phyloP scores from a whole-genome alignment of 805 yeast genomes.

The Candida boleticola region DNA sequence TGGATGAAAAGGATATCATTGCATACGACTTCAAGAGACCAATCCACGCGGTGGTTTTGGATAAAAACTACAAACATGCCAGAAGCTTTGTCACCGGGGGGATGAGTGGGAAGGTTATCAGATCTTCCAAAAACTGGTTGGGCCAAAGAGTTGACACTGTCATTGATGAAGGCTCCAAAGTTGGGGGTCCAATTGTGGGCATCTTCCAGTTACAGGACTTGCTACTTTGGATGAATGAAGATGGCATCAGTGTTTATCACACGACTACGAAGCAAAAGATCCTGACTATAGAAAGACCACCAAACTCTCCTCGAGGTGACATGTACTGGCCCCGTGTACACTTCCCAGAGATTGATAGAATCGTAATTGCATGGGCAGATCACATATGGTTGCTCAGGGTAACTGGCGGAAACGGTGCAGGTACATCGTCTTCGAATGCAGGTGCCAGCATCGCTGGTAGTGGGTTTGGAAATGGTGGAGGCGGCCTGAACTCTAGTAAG shows the following conservation, averaged over 20 bases:
- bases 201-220: conserved; percentile 63
- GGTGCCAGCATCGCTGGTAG: not conserved
- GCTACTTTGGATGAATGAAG: conserved; percentile 79
- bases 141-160: conserved; percentile 73
- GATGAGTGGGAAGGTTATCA: conserved; percentile 75
- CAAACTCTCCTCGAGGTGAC: conserved; percentile 62
- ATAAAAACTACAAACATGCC: conserved; percentile 59
- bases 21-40: conserved; percentile 87
- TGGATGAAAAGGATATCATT: conserved; percentile 58
- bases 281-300: conserved; percentile 54
- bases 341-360: conserved; percentile 60
- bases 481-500: conserved; percentile 19
- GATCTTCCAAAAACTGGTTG: conserved; percentile 82
- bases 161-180: conserved; percentile 48
- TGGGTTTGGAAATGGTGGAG: not conserved
- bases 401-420: conserved; percentile 15
- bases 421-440: conserved; percentile 6
- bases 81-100: conserved; percentile 84
- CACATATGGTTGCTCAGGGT: conserved; percentile 69
- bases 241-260: conserved; percentile 71
- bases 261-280: conserved; percentile 49
- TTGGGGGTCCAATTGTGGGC: conserved; percentile 66
- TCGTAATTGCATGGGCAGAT: conserved; percentile 81
- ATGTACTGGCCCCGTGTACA: conserved; percentile 79
- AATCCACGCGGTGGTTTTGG: conserved; percentile 80